Conservation (phyloP, 257 asterid genomes). For the Mentha longifolia region DNA sequence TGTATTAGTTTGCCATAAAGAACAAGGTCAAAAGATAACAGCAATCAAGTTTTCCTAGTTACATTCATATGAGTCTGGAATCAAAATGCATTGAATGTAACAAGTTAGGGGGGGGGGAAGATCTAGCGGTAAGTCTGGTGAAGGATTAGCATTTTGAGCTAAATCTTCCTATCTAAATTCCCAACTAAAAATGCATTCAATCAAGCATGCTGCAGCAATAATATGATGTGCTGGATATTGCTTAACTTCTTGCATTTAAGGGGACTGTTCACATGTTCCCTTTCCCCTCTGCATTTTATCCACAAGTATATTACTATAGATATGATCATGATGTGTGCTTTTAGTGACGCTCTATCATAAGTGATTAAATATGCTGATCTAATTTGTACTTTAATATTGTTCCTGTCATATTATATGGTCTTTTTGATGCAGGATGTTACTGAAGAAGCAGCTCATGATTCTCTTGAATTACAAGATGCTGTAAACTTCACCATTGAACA, state of each 20-base stretch:
- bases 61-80: background rate
- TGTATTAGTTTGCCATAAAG: slow-evolving; percentile 7
- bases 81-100: background rate
- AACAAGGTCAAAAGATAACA: too few relatives aligned
- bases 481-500: slow-evolving; percentile 40
- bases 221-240: slow-evolving; percentile 22
- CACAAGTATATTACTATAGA: background rate
- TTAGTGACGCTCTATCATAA: background rate
- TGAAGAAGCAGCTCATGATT: slow-evolving; percentile 43
- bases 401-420: too few relatives aligned
- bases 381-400: too few relatives aligned
- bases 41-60: too few relatives aligned
- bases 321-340: background rate
- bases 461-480: slow-evolving; percentile 41
- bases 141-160: slow-evolving; percentile 23
- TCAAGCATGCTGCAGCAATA: background rate
- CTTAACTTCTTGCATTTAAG: slow-evolving; percentile 1
- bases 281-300: slow-evolving; percentile 15
- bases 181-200: slow-evolving; percentile 1
- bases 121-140: slow-evolving; percentile 4
- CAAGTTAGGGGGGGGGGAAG: background rate
- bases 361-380: slow-evolving; percentile 11
- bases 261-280: slow-evolving; percentile 24
- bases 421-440: slow-evolving; percentile 43
- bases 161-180: background rate